phyloP scores from a whole-genome alignment of 2,329 filamentous ascomycete species.

The Beauveria australis region DNA sequence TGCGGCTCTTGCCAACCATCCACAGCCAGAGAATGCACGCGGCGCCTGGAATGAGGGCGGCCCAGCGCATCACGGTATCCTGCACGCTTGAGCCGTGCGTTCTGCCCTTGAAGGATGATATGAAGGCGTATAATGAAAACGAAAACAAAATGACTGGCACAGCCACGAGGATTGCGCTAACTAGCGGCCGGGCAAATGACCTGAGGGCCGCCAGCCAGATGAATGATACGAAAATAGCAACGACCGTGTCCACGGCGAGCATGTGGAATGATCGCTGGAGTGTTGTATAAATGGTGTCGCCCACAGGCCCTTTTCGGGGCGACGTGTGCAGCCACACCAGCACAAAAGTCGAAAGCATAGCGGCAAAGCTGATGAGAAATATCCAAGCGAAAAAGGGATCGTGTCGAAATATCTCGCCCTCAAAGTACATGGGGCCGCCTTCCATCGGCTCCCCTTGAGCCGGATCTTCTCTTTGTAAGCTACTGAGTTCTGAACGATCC shows the following conservation, averaged over 20 bases:
- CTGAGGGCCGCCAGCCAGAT: conserved; percentile 84
- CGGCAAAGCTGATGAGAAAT: conserved; percentile 76
- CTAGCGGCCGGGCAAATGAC: conserved; percentile 79
- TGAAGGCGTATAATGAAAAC: conserved; percentile 84
- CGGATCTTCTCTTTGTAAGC: conserved; percentile 26
- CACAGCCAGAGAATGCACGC: conserved; percentile 75
- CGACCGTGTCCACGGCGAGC: conserved; percentile 80
- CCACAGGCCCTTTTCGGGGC: conserved; percentile 61
- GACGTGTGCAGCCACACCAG: conserved; percentile 86
- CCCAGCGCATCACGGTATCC: conserved; percentile 82
- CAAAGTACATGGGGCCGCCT: conserved; percentile 43
- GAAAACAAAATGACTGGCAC: conserved; percentile 82
- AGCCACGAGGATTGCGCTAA: conserved; percentile 70
- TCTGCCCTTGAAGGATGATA: conserved; percentile 76
- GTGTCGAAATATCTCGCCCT: conserved; percentile 66
- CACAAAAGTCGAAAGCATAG: conserved; percentile 79
- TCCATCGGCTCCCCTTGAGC: conserved; percentile 28
- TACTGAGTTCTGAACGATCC: conserved; percentile 41
- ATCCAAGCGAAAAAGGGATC: conserved; percentile 89
- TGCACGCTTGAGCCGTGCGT: conserved; percentile 73
- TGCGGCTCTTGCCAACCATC: conserved; percentile 70
- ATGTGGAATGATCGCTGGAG: conserved; percentile 81
- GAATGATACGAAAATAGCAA: conserved; percentile 81
- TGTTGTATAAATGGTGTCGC: conserved; percentile 90
- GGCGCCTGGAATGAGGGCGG: conserved; percentile 66